Percentiles rank a stretch among this genome's conserved stretches.
These are phyloP conservation scores for Suhomyces xylopsoci DNA, from an alignment of 805 yeast genomes.

Conservation along the genomic window DNA sequence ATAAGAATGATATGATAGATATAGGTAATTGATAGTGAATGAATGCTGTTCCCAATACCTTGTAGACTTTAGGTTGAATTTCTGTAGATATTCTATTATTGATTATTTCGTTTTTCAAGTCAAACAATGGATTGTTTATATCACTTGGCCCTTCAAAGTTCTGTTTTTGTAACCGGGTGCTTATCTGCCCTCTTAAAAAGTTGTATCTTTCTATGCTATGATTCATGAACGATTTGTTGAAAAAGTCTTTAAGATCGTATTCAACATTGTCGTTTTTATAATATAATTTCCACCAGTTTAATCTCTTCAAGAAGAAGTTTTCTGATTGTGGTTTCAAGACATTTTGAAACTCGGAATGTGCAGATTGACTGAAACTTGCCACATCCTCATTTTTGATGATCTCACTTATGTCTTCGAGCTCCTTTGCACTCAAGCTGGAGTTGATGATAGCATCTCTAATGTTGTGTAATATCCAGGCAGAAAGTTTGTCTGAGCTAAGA, in stretches of 20 bases:
- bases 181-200: slow-evolving; percentile 36
- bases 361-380: slow-evolving; percentile 24
- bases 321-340: slow-evolving; percentile 31
- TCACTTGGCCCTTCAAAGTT: slow-evolving; percentile 14
- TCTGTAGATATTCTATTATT: slow-evolving; percentile 26
- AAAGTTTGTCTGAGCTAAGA: slow-evolving; percentile 22
- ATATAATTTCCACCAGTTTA: slow-evolving; percentile 44
- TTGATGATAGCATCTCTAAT: slow-evolving; percentile 12
- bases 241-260: slow-evolving; percentile 39
- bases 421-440: slow-evolving; percentile 13
- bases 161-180: slow-evolving; percentile 26
- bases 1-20: slow-evolving; percentile 25
- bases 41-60: slow-evolving; percentile 26
- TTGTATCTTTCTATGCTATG: slow-evolving; percentile 38
- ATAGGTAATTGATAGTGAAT: slow-evolving; percentile 39
- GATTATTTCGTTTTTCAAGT: slow-evolving; percentile 29
- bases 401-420: slow-evolving; percentile 15
- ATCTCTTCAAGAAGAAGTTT: slow-evolving; percentile 25
- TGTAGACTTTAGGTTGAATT: slow-evolving; percentile 37
- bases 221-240: slow-evolving; percentile 33
- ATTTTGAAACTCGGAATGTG: slow-evolving; percentile 37
- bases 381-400: slow-evolving; percentile 23
- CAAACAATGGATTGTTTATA: slow-evolving; percentile 27
- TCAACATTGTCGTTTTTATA: slow-evolving; percentile 42
- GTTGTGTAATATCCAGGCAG: slow-evolving; percentile 17